Evolutionary conservation across 352 stramenopile genomes (phyloP).

Genomic region (Phytophthora boehmeriae): DNA sequence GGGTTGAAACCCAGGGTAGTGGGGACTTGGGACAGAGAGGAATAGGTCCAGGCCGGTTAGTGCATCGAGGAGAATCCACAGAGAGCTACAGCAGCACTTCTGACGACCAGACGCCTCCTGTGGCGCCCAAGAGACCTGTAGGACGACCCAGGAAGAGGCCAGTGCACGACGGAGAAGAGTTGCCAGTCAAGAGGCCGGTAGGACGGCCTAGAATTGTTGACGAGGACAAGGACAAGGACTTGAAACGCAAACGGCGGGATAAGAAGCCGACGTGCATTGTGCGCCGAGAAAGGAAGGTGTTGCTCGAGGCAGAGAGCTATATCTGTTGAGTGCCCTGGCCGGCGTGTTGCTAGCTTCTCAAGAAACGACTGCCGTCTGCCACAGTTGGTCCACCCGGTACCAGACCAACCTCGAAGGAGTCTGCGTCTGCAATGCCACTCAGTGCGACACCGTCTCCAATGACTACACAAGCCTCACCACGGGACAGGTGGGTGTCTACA

Average conservation of each 20-base stretch:
- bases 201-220: slow-evolving; percentile 7
- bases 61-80: not conserved
- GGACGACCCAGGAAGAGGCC: slow-evolving; percentile 11
- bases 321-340: no score
- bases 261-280: slow-evolving; percentile 51
- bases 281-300: slow-evolving; percentile 50
- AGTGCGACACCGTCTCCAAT: slow-evolving; percentile 28
- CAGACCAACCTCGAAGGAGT: slow-evolving; percentile 38
- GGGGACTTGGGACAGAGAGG: not conserved
- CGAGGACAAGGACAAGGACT: slow-evolving; percentile 9
- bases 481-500: slow-evolving; percentile 42
- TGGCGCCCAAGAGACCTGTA: not conserved
- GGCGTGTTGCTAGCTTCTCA: not conserved
- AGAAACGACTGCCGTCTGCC: not conserved
- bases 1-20: not conserved
- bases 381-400: slow-evolving; percentile 34
- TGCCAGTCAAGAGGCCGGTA: not conserved
- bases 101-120: slow-evolving; percentile 13
- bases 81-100: slow-evolving; percentile 19
- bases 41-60: not conserved
- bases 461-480: slow-evolving; percentile 22
- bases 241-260: slow-evolving; percentile 24
- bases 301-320: slow-evolving; percentile 45
- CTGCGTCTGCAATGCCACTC: slow-evolving; percentile 46
- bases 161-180: not conserved